Evolutionary conservation across 352 stramenopile species (phyloP).

Genomic region (Pythium oligandrum): DNA sequence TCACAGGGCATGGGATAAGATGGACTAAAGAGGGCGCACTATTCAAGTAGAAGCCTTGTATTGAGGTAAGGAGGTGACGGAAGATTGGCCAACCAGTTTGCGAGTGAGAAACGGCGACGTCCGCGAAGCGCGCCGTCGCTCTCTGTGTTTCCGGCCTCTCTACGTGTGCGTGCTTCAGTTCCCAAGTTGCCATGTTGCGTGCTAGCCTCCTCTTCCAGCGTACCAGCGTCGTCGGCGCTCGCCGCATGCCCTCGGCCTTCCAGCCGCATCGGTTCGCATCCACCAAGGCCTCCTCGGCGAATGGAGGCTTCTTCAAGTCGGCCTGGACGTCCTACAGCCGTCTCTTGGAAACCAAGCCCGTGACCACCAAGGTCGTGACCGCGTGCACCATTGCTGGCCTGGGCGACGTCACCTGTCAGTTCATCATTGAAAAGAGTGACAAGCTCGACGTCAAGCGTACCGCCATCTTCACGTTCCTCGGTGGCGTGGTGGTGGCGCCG

Average conservation of each 20-base stretch:
- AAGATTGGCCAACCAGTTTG: too few species aligned
- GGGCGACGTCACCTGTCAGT: slow-evolving; percentile 68
- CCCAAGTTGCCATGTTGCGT: slow-evolving; percentile 1
- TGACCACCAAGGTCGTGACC: slow-evolving; percentile 67
- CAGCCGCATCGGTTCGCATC: neutral
- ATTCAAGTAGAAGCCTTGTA: too few species aligned
- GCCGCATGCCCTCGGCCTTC: neutral
- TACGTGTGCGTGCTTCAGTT: neutral
- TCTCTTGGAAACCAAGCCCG: slow-evolving; percentile 49
- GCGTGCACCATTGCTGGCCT: slow-evolving; percentile 50
- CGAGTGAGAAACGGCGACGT: too few species aligned
- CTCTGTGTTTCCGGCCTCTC: neutral
- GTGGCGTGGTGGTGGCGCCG: slow-evolving; percentile 57
- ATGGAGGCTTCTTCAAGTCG: slow-evolving; percentile 20
- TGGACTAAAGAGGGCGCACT: too few species aligned
- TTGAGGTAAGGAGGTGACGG: too few species aligned
- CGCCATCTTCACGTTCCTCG: slow-evolving; percentile 65
- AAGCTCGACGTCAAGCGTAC: slow-evolving; percentile 43
- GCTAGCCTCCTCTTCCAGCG: slow-evolving; percentile 4
- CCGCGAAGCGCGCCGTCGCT: neutral
- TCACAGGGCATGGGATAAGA: too few species aligned
- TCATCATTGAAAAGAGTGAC: slow-evolving; percentile 35
- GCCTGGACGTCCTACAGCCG: slow-evolving; percentile 49
- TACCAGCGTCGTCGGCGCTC: neutral
- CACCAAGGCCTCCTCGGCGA: slow-evolving; percentile 9